Percentiles rank a stretch among this genome's conserved stretches.
These are phyloP conservation scores for Salvia sclarea DNA, from an alignment of 305 asterid genomes.

Conservation along the genomic window DNA sequence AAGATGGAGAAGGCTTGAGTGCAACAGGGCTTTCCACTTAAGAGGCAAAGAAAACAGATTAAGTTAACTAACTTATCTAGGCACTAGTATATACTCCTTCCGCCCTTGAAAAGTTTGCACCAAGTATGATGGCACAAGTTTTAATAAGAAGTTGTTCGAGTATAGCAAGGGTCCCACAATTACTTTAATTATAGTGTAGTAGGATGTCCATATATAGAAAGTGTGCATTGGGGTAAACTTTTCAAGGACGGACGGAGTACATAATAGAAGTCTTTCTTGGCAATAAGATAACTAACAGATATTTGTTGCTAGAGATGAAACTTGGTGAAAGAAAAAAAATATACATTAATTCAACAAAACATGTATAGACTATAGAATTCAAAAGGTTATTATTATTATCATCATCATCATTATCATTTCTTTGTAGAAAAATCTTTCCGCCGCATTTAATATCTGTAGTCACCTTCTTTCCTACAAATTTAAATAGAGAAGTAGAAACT, in stretches of 20 bases:
- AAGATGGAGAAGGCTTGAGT: constrained; percentile 27
- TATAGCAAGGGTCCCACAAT: too few species aligned
- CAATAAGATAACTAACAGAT: background rate
- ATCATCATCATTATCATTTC: background rate
- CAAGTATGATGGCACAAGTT: too few species aligned
- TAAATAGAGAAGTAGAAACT: constrained; percentile 1
- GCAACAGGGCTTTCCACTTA: constrained; percentile 23
- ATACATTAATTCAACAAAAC: background rate
- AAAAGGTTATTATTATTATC: background rate
- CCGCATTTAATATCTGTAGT: constrained; percentile 11
- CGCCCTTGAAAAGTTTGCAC: too few species aligned
- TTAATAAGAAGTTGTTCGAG: too few species aligned
- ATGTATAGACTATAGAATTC: too few species aligned
- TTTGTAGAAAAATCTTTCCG: constrained; percentile 1
- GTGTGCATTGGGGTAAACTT: too few species aligned
- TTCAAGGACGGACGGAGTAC: too few species aligned
- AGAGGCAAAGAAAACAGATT: constrained; percentile 26
- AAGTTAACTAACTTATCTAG: constrained; percentile 21
- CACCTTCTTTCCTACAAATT: too few species aligned
- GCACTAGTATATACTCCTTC: too few species aligned
- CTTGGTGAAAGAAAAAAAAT: too few species aligned
- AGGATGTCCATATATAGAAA: too few species aligned
- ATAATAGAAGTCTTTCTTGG: background rate
- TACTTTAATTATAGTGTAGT: too few species aligned
- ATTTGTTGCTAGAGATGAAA: background rate